Conservation (phyloP, 805 yeast species). For the Ogataea minuta region DNA sequence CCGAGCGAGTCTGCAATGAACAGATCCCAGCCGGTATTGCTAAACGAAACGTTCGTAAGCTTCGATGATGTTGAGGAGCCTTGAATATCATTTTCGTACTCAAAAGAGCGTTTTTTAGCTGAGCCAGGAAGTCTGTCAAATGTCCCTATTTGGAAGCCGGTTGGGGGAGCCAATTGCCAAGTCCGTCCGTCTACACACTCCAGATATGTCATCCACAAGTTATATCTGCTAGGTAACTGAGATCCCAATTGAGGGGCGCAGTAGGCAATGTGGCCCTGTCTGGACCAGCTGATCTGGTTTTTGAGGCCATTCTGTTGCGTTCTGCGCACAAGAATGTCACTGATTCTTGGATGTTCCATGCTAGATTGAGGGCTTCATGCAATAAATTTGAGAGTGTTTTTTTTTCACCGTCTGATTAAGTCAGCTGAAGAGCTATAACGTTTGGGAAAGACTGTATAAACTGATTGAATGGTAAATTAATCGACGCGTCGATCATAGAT, state of each 20-base stretch:
- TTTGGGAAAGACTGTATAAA: neutral
- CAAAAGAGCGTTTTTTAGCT: conserved; percentile 22
- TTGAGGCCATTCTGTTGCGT: conserved; percentile 18
- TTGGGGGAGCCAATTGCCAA: conserved; percentile 74
- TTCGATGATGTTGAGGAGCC: conserved; percentile 23
- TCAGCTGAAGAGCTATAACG: neutral
- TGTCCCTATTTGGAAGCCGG: conserved; percentile 30
- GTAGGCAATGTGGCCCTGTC: conserved; percentile 81
- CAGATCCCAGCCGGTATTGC: conserved; percentile 75
- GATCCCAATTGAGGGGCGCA: conserved; percentile 32
- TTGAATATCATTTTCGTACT: conserved; percentile 17
- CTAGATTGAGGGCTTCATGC: neutral
- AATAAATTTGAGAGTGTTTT: conserved; percentile 1
- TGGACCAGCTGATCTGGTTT: conserved; percentile 64
- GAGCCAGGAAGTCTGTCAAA: conserved; percentile 12
- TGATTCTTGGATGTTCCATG: conserved; percentile 11
- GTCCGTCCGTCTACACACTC: conserved; percentile 71
- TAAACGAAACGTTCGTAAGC: conserved; percentile 58
- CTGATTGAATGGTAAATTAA: neutral
- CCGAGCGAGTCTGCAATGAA: conserved; percentile 77
- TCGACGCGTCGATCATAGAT: conserved; percentile 34
- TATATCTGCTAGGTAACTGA: conserved; percentile 30
- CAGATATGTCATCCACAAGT: conserved; percentile 60
- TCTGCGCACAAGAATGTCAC: conserved; percentile 27
- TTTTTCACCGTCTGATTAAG: conserved; percentile 3